A percentile compares a stretch with the other conserved stretches of the same genome.
These are phyloP conservation scores for Cladorrhinum samala DNA, from an alignment of 495 filamentous ascomycete genomes.

Conservation along the genomic window DNA sequence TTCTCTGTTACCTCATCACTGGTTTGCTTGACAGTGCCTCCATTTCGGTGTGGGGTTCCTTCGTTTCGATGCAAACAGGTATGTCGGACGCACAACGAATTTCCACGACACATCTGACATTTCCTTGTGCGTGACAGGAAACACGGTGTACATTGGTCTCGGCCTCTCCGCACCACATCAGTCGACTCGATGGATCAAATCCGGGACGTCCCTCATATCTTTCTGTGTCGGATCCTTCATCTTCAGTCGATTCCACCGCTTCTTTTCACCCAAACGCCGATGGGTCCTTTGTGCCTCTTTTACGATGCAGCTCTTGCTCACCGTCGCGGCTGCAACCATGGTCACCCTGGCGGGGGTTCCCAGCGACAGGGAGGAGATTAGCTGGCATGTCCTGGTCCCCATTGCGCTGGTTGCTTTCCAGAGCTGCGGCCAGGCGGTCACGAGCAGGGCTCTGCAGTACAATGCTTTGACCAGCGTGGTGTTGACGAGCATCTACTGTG, in stretches of 20 bases:
- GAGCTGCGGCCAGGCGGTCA: conserved; percentile 63
- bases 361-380: conserved; percentile 35
- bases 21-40: conserved; percentile 67
- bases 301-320: conserved; percentile 45
- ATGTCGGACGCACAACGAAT: not conserved
- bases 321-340: conserved; percentile 52
- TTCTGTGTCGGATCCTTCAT: conserved; percentile 63
- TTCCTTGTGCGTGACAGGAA: conserved; percentile 31
- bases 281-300: conserved; percentile 63
- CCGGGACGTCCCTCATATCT: conserved; percentile 53
- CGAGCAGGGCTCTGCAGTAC: conserved; percentile 57
- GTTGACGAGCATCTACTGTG: conserved; percentile 65
- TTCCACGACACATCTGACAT: not conserved
- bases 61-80: conserved; percentile 77
- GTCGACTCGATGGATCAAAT: conserved; percentile 59
- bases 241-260: conserved; percentile 58
- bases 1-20: conserved; percentile 65
- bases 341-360: conserved; percentile 41
- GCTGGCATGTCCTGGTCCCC: conserved; percentile 54
- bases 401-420: conserved; percentile 64
- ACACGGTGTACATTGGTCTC: conserved; percentile 69
- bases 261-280: conserved; percentile 45
- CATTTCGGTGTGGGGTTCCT: conserved; percentile 67
- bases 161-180: conserved; percentile 51
- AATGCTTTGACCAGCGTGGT: conserved; percentile 62